Percentiles rank a stretch among this genome's conserved stretches.
These are phyloP conservation scores for Jasminum sambac DNA, from an alignment of 257 asterid species.

Conservation along the genomic window DNA sequence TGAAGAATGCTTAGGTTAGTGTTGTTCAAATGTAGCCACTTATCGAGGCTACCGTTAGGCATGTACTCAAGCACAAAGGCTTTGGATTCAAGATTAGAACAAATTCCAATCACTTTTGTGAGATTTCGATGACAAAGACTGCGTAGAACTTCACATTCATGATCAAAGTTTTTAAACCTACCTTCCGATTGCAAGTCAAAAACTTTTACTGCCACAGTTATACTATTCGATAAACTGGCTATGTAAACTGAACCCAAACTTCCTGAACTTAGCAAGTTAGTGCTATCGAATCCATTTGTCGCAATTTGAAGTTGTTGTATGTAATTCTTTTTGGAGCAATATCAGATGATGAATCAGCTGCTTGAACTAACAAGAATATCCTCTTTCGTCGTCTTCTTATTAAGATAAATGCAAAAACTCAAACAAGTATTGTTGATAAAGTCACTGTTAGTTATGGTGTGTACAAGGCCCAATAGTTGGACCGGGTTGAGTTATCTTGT, in stretches of 20 bases:
- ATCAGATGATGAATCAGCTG: background rate
- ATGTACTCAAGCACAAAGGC: slow-evolving; percentile 36
- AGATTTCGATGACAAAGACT: slow-evolving; percentile 41
- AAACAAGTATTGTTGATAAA: background rate
- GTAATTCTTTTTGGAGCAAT: slow-evolving; percentile 5
- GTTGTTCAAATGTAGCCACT: slow-evolving; percentile 28
- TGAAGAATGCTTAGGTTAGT: slow-evolving; percentile 18
- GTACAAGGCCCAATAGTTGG: too few relatives aligned
- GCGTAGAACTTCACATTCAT: slow-evolving; percentile 34
- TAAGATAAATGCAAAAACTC: background rate
- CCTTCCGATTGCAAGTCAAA: slow-evolving; percentile 29
- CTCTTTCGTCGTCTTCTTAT: slow-evolving; percentile 18
- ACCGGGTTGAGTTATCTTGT: too few relatives aligned
- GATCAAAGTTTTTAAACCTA: slow-evolving; percentile 25
- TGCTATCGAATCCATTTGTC: slow-evolving; percentile 15
- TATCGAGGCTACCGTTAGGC: slow-evolving; percentile 41
- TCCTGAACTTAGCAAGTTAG: slow-evolving; percentile 23
- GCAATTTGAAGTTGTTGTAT: slow-evolving; percentile 17
- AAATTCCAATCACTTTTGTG: slow-evolving; percentile 29
- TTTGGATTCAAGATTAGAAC: slow-evolving; percentile 34
- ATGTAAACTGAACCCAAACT: slow-evolving; percentile 31
- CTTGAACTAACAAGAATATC: too few relatives aligned
- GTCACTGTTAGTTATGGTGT: too few relatives aligned
- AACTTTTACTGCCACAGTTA: slow-evolving; percentile 30
- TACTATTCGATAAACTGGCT: slow-evolving; percentile 19